Percentiles rank a stretch among this genome's conserved stretches.
Conservation (phyloP, 139 green algal species). For the Marvania coccoides region DNA sequence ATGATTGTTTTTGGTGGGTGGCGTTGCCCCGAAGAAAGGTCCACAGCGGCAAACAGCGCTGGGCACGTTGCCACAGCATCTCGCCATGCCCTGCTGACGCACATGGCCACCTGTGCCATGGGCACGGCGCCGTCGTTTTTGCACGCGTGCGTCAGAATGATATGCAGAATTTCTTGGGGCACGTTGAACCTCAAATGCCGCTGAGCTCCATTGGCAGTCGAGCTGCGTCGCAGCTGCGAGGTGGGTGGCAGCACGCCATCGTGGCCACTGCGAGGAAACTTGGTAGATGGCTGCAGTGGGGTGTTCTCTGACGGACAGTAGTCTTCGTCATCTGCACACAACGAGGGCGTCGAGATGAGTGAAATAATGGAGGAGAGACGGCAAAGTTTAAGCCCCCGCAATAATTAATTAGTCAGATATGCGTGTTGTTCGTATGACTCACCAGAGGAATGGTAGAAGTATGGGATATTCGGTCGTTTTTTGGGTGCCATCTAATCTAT, state of each 20-base stretch:
- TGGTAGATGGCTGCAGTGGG: neutral
- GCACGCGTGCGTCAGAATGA: neutral
- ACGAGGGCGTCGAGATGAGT: too few species aligned
- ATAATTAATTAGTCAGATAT: too few species aligned
- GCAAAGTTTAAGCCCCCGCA: too few species aligned
- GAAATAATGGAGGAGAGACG: too few species aligned
- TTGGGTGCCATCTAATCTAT: too few species aligned
- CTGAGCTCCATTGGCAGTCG: too few species aligned
- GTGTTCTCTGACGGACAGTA: neutral
- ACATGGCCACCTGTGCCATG: neutral
- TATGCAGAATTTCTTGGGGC: conserved; percentile 3
- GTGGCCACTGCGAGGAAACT: neutral
- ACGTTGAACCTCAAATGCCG: neutral
- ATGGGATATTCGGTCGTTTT: too few species aligned
- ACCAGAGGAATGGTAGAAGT: too few species aligned
- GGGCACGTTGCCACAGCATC: neutral
- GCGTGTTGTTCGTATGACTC: too few species aligned
- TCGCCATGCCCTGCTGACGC: conserved; percentile 6
- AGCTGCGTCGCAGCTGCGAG: conserved; percentile 2
- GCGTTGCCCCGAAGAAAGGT: neutral
- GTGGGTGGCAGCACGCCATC: neutral
- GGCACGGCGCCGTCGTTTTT: conserved; percentile 6
- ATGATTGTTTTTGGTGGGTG: neutral
- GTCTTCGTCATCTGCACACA: conserved; percentile 21
- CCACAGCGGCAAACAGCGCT: conserved; percentile 3